Evolutionary conservation across 257 asterid genomes (phyloP).

Genomic region (Salvia miltiorrhiza): DNA sequence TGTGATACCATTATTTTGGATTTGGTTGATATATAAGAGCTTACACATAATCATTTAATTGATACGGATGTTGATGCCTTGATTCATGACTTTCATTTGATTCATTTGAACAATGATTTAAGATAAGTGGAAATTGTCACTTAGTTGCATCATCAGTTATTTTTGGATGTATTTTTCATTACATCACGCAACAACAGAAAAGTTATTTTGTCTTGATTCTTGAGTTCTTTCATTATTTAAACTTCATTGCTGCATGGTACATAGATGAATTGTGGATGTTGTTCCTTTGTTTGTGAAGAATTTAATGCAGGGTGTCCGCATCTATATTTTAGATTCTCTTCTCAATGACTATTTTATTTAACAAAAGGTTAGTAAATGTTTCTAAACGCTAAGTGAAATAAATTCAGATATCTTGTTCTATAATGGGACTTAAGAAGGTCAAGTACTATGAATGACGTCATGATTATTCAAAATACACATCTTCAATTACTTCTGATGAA

Average conservation of each 20-base stretch:
- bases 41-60: background rate
- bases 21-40: background rate
- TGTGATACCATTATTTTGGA: background rate
- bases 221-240: background rate
- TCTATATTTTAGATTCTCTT: background rate
- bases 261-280: background rate
- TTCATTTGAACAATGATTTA: no score
- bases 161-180: background rate
- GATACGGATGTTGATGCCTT: background rate
- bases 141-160: background rate
- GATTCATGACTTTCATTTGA: background rate
- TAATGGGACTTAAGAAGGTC: background rate
- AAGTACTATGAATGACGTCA: background rate
- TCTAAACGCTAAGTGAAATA: background rate
- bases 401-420: background rate
- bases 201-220: background rate
- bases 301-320: background rate
- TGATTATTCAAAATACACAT: constrained; percentile 1
- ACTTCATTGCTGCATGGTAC: background rate
- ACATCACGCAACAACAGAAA: background rate
- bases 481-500: background rate
- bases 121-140: no score
- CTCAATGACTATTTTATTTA: background rate
- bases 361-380: background rate
- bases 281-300: background rate